Evolutionary conservation across 2,329 filamentous ascomycete species (phyloP), one percentile per base, ranked within the genome.

Genomic region (Ascochyta koolunga): DNA sequence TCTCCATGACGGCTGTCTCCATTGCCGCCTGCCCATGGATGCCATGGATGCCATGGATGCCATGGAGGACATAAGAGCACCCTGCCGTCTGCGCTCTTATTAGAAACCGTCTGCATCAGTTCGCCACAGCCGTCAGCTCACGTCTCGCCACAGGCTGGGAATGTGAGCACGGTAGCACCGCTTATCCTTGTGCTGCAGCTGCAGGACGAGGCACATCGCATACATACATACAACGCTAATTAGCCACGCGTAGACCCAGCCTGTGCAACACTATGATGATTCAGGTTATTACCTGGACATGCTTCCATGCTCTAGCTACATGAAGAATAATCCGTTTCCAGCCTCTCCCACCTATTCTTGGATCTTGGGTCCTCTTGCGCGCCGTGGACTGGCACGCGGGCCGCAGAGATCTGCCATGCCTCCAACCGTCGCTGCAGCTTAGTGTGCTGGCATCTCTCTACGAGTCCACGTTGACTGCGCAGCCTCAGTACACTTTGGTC

Each of bases 291-390:
- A 53, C 62, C 62, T 66, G 54, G 41, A 53, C 56, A 42, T 41
- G n/a, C 19, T 13, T 45, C 38, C 35, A 21, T 40, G 5, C 29
- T 38, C 60, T 61, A 65, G 50, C 65, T 46, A 21, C 8, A 47
- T 58, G 21, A 31, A 50, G 67, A 10, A 47, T 58, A 41, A 60
- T 65, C 49, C 46, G 66, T 67, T 68, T 67, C 40, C 22, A 49
- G 29, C 32, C 49, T 56, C 47, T 52, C 54, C 64, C 49, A 58
- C 45, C 67, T 72, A 71, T 68, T 68, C 66, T 70, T 67, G 62
- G 67, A 58, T 68, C 66, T 70, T 67, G 62, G 67, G 58, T 53
- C 51, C 39, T 47, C 58, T 60, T 42, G 40, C 45, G 35, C 45
- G 38, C 24, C 21, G 54, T 56, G 41, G 40, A 44, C 53, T 56